These are phyloP conservation scores for Tubosaeta brunneosetosa DNA, from an alignment of 768 basidiomycete genomes.

Conservation along the genomic window DNA sequence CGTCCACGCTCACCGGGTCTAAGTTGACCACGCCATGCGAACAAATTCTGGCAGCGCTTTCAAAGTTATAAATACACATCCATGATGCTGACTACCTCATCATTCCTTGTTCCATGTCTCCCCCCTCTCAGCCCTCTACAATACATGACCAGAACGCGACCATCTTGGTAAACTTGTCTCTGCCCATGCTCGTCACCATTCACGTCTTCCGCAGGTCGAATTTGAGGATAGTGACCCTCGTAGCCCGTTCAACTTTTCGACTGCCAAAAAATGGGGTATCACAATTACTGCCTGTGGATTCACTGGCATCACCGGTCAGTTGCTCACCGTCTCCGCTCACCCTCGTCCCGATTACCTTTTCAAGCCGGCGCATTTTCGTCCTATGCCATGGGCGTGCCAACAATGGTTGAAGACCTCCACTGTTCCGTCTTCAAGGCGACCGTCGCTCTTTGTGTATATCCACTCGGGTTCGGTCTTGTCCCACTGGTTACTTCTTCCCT, in stretches of 20 bases:
- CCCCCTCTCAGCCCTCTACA: constrained; percentile 14
- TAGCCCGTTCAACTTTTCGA: constrained; percentile 39
- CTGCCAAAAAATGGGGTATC: constrained; percentile 39
- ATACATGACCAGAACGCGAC: constrained; percentile 9
- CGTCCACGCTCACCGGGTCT: constrained; percentile 1
- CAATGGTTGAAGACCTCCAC: constrained; percentile 48
- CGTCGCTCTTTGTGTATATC: constrained; percentile 48
- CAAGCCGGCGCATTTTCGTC: constrained; percentile 48
- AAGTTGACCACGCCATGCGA: constrained; percentile 11
- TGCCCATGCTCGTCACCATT: not conserved
- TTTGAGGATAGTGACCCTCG: constrained; percentile 35
- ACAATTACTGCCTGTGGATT: constrained; percentile 33
- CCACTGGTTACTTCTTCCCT: constrained; percentile 66
- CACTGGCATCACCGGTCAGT: constrained; percentile 30
- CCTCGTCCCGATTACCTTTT: not conserved
- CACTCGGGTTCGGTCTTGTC: constrained; percentile 57
- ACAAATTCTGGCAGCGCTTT: not conserved
- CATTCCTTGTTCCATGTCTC: constrained; percentile 8
- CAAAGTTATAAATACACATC: constrained; percentile 11
- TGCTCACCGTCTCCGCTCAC: not conserved
- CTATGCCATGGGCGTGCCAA: constrained; percentile 51
- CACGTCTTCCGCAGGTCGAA: constrained; percentile 31
- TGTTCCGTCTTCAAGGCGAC: constrained; percentile 45
- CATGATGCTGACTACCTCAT: not conserved
- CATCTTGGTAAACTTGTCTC: constrained; percentile 9